Base-by-base conservation (phyloP, 257 asterid species). In the Anisodus acutangulus region DNA sequence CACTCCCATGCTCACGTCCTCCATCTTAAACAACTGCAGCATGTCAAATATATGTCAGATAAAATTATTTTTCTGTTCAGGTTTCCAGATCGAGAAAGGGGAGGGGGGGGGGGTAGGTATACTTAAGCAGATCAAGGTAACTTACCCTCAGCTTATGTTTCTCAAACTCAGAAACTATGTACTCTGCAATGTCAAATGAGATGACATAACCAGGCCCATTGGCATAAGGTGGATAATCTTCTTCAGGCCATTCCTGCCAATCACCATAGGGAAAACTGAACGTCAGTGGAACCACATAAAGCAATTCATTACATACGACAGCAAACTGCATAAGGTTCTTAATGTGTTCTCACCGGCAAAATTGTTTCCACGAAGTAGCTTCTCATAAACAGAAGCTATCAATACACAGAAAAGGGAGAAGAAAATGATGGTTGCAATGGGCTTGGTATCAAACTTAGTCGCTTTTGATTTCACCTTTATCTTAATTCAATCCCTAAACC, bases 1-100 rank as follows among this genome's bases (percentile, higher is more conserved):
- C 98, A 91, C 92, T 85, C 99, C 99, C 97, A 95, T 93, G 94
- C 97, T 94, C 85, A 95, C 99, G 39, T 95, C 98, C 89, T 95
- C 99, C 99, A 95, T 95, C 90, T 95, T 95, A 90, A 95, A 95
- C 86, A 95, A 86, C 98, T 95, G 95, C 83, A 64, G 51, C 82
- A 54, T 22, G 53, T 9, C 51, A 83, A 9, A 53, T 72, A 45
- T 19, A 16, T 22, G 70, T 78, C 16, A 31, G 17, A 85, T 64
- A 3, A 2, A n/a, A 19, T 47, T 22, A 22, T 22, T 39, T 80
- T 41, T 80, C 35, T 80, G 84, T 49, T 22, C n/a, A 26, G 22
- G 16, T 67, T 67, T 37, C 49, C 49, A 35, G 9, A 67, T 22
- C 12, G 19, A 9, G 47, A 60, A 3, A 69, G 10, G 59, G 13